phyloP scores from a whole-genome alignment of 345 rosid genomes.

The Salix caprea region DNA sequence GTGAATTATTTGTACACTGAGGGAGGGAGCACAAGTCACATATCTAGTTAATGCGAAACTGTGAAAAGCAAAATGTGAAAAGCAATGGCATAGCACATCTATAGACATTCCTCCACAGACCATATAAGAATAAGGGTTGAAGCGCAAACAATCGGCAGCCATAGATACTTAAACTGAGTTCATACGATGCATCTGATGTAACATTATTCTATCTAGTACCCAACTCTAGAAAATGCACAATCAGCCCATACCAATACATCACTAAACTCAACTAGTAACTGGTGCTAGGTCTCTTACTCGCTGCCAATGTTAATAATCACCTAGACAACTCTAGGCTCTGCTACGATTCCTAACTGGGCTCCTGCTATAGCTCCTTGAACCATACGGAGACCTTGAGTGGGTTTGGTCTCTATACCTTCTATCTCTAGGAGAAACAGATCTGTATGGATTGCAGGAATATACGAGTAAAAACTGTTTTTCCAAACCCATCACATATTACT shows the following conservation, averaged over 20 bases:
- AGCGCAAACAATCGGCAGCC: background rate
- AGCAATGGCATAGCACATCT: background rate
- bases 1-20: too few relatives aligned
- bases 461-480: background rate
- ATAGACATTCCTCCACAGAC: background rate
- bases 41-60: too few relatives aligned
- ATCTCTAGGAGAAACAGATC: constrained; percentile 63
- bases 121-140: background rate
- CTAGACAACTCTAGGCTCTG: constrained; percentile 28
- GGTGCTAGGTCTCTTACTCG: background rate
- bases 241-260: background rate
- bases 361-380: constrained; percentile 44
- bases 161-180: background rate
- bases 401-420: constrained; percentile 47
- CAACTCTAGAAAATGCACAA: background rate
- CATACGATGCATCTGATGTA: background rate
- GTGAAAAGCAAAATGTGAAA: background rate
- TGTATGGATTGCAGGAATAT: constrained; percentile 4
- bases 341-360: constrained; percentile 13
- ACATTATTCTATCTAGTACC: background rate
- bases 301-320: constrained; percentile 14
- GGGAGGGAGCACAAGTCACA: too few relatives aligned
- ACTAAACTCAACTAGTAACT: background rate
- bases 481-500: background rate
- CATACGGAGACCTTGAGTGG: constrained; percentile 49